phyloP scores from a whole-genome alignment of 2,329 filamentous ascomycete species.

The Mycogone perniciosa region DNA sequence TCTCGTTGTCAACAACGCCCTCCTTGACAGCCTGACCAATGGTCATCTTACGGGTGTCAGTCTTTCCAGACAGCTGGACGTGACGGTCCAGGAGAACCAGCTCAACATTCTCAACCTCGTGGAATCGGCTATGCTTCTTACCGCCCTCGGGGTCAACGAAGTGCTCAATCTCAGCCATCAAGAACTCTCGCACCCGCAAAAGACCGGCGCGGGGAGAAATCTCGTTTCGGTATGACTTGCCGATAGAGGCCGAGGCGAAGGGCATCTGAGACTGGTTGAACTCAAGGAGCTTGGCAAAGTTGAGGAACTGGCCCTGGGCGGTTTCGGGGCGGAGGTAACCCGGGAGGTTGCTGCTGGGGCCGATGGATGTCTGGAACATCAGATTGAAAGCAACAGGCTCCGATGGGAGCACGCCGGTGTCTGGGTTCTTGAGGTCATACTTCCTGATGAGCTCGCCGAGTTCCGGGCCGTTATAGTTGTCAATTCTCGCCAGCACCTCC shows the following conservation, averaged over 20 bases:
- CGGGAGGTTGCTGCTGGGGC: constrained; percentile 78
- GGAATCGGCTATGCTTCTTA: constrained; percentile 89
- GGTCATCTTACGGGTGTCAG: constrained; percentile 61
- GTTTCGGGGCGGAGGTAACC: constrained; percentile 91
- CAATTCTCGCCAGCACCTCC: constrained; percentile 83
- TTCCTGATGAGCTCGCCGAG: constrained; percentile 85
- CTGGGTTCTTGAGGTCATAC: constrained; percentile 84
- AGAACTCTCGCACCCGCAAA: constrained; percentile 88
- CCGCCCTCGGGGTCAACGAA: constrained; percentile 91
- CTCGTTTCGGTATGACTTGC: constrained; percentile 97
- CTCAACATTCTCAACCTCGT: constrained; percentile 76
- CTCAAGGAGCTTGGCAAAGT: constrained; percentile 92
- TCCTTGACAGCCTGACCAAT: constrained; percentile 82
- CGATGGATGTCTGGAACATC: constrained; percentile 97
- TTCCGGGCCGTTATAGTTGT: constrained; percentile 86
- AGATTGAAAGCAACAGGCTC: constrained; percentile 92
- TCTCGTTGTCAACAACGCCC: constrained; percentile 91
- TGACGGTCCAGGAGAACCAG: constrained; percentile 78
- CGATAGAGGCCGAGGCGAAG: constrained; percentile 93
- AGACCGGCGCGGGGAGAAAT: constrained; percentile 91
- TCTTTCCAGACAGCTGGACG: constrained; percentile 82
- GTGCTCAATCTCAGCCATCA: constrained; percentile 99
- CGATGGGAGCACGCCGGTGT: constrained; percentile 67
- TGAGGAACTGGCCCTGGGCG: constrained; percentile 95
- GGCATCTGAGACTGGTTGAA: constrained; percentile 95